phyloP scores from a whole-genome alignment of 2,329 filamentous ascomycete species.

The Beauveria varroae region DNA sequence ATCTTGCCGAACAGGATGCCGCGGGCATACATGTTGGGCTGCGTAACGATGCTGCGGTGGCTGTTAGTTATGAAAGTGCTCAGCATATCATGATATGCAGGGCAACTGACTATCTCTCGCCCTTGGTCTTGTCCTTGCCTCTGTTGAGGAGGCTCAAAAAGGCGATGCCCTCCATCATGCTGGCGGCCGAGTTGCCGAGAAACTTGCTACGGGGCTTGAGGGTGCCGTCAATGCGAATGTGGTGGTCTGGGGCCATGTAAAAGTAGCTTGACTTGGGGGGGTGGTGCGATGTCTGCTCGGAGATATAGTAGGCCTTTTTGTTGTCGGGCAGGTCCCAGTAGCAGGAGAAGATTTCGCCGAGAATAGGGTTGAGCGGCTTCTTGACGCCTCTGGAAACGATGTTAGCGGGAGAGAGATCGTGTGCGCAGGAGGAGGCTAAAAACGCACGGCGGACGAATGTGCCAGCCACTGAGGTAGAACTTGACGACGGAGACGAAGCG shows the following conservation, averaged over 20 bases:
- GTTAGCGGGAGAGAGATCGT: not conserved
- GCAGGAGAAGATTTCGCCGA: constrained; percentile 90
- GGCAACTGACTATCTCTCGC: constrained; percentile 78
- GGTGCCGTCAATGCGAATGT: constrained; percentile 92
- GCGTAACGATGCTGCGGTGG: constrained; percentile 43
- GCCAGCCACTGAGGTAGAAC: constrained; percentile 98
- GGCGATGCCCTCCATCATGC: constrained; percentile 95
- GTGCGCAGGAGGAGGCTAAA: not conserved
- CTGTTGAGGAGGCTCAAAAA: constrained; percentile 77
- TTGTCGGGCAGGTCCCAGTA: constrained; percentile 89
- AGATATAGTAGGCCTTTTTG: constrained; percentile 88
- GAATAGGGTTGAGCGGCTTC: constrained; percentile 93
- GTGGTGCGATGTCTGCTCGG: constrained; percentile 96
- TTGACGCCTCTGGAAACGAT: constrained; percentile 72
- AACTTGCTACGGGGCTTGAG: constrained; percentile 94
- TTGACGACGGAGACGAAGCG: constrained; percentile 94
- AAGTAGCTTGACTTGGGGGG: constrained; percentile 99
- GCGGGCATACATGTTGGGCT: constrained; percentile 98
- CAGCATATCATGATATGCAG: no score
- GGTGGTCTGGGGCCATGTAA: constrained; percentile 89
- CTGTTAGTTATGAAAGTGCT: not conserved
- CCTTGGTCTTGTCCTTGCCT: constrained; percentile 54
- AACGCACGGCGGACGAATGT: constrained; percentile 90
- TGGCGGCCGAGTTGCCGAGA: constrained; percentile 92
- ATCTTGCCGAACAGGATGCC: constrained; percentile 98